Evolutionary conservation across 2,329 filamentous ascomycete genomes (phyloP).

Genomic region (Colletotrichum tabaci): DNA sequence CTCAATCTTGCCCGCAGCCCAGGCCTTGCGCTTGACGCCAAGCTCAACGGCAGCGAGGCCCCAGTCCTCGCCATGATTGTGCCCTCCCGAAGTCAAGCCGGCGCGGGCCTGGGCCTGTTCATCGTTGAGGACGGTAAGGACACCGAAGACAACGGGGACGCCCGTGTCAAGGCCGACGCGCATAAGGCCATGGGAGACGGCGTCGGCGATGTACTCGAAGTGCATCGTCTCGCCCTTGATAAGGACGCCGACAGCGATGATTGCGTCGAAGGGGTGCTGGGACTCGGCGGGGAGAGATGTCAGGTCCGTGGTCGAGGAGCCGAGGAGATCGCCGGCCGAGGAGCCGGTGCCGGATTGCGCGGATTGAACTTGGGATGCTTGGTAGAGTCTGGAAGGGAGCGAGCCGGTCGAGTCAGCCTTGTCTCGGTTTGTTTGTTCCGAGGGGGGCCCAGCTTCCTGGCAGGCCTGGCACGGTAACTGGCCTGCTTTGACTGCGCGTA

Average conservation of each 20-base stretch:
- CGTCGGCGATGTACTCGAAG: slow-evolving; percentile 97
- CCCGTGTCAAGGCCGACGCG: slow-evolving; percentile 90
- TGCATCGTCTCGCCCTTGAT: slow-evolving; percentile 99
- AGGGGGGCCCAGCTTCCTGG: not conserved
- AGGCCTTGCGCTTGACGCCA: slow-evolving; percentile 87
- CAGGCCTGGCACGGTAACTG: not conserved
- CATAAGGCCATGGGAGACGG: slow-evolving; percentile 94
- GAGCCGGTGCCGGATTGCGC: slow-evolving; percentile 72
- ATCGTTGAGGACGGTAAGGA: slow-evolving; percentile 90
- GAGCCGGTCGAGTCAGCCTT: slow-evolving; percentile 4
- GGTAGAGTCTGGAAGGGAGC: slow-evolving; percentile 75
- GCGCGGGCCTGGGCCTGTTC: slow-evolving; percentile 90
- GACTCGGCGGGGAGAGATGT: slow-evolving; percentile 61
- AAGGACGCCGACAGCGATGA: slow-evolving; percentile 94
- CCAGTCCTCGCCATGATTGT: slow-evolving; percentile 99
- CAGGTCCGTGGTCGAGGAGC: slow-evolving; percentile 78
- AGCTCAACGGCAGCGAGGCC: slow-evolving; percentile 94
- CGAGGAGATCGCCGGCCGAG: slow-evolving; percentile 83
- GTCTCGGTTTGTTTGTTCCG: not conserved
- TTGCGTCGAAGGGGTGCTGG: slow-evolving; percentile 85
- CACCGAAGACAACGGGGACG: slow-evolving; percentile 91
- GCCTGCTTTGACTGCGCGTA: slow-evolving; percentile 17
- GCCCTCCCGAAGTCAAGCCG: slow-evolving; percentile 76
- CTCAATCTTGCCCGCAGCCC: slow-evolving; percentile 79
- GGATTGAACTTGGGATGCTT: slow-evolving; percentile 88